phyloP scores from a whole-genome alignment of 2,329 filamentous ascomycete genomes.

The Neofusicoccum sp. region DNA sequence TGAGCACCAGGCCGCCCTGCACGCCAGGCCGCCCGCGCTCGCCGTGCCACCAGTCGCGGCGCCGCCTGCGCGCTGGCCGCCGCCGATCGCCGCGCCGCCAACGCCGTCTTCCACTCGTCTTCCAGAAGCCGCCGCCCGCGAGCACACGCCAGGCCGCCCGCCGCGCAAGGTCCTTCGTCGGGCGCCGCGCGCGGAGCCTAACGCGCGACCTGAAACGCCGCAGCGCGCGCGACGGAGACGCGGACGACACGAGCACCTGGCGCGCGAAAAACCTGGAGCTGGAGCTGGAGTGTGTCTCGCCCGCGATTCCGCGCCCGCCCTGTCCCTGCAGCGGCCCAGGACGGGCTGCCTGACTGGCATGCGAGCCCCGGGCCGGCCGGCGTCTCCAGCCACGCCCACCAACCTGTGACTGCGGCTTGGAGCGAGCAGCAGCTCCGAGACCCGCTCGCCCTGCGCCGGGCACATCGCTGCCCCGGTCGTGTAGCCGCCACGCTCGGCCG shows the following conservation, averaged over 20 bases:
- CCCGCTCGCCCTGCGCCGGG: neutral
- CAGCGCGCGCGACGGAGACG: neutral
- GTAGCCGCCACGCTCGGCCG: neutral
- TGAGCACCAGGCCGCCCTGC: neutral
- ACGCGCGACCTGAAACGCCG: neutral
- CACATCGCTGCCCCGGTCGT: neutral
- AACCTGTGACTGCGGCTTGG: neutral
- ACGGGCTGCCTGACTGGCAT: conserved; percentile 1
- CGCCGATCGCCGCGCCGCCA: neutral
- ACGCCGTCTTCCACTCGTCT: conserved; percentile 1
- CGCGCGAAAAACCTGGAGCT: neutral
- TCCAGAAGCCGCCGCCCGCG: conserved; percentile 1
- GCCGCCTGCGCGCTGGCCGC: neutral
- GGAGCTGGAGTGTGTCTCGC: neutral
- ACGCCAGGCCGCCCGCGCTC: neutral
- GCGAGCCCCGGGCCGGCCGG: neutral
- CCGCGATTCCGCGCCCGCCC: neutral
- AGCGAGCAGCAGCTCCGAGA: neutral
- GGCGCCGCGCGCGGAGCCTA: neutral
- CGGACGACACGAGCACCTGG: neutral
- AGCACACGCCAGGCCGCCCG: neutral
- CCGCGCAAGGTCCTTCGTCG: neutral
- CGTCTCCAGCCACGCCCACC: neutral
- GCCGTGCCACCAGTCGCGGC: neutral
- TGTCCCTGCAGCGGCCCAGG: conserved; percentile 4